These are phyloP conservation scores for Daldinia grandis DNA, from an alignment of 495 filamentous ascomycete genomes.

Conservation along the genomic window DNA sequence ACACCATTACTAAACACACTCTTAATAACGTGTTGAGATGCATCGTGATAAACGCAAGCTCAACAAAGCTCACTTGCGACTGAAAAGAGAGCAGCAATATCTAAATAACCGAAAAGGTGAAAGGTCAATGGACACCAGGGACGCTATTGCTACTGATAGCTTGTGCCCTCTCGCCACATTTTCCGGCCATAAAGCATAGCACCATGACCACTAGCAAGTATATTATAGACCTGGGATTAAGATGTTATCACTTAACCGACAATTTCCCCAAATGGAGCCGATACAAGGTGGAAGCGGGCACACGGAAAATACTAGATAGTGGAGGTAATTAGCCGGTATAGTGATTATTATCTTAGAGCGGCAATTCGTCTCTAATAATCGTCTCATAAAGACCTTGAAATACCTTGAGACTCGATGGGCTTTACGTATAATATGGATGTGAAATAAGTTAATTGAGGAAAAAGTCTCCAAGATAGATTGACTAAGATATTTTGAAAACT, in stretches of 20 bases:
- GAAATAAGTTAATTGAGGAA: too few relatives aligned
- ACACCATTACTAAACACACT: conserved; percentile 21
- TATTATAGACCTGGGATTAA: conserved; percentile 10
- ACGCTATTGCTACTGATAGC: conserved; percentile 15
- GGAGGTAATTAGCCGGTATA: conserved; percentile 42
- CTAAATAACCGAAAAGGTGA: conserved; percentile 2
- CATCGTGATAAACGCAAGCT: conserved; percentile 21
- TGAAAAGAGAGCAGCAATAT: neutral
- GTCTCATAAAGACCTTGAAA: conserved; percentile 3
- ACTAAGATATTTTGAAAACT: too few relatives aligned
- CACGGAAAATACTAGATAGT: conserved; percentile 34
- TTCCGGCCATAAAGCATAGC: conserved; percentile 24
- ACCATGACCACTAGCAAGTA: conserved; percentile 28
- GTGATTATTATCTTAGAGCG: conserved; percentile 27
- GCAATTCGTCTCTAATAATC: conserved; percentile 30
- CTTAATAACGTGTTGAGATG: conserved; percentile 24
- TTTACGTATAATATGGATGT: too few relatives aligned
- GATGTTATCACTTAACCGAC: conserved; percentile 25
- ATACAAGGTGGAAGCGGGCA: conserved; percentile 22
- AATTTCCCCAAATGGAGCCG: conserved; percentile 29
- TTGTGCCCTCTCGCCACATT: conserved; percentile 14
- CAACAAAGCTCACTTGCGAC: neutral
- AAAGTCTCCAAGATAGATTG: too few relatives aligned
- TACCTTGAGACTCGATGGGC: too few relatives aligned
- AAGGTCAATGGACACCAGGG: neutral